phyloP scores from a whole-genome alignment of 257 asterid species.

The Nicotiana noctiflora region DNA sequence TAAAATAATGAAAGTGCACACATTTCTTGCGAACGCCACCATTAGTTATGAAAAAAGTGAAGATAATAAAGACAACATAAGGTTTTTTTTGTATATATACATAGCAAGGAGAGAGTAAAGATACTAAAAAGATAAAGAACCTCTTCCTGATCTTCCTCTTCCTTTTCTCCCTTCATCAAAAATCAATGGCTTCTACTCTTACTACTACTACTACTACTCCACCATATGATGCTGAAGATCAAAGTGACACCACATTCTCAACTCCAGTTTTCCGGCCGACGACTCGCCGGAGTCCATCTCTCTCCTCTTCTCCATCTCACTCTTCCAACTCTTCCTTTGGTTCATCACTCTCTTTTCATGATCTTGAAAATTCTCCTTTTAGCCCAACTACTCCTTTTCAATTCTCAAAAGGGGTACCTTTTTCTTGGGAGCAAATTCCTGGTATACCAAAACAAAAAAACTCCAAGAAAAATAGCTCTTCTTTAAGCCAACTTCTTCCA shows the following conservation, averaged over 20 bases:
- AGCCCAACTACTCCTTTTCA: conserved; percentile 32
- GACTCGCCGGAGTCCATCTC: conserved; percentile 27
- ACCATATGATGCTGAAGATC: conserved; percentile 18
- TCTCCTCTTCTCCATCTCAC: conserved; percentile 36
- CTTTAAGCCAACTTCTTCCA: conserved; percentile 44
- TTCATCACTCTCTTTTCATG: conserved; percentile 35
- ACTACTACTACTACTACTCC: conserved; percentile 21
- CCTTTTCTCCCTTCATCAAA: conserved; percentile 9
- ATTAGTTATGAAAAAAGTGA: not conserved
- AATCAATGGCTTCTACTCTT: conserved; percentile 28
- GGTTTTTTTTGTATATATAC: not conserved
- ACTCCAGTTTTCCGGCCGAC: conserved; percentile 32
- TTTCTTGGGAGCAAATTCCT: conserved; percentile 82
- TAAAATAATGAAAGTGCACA: not conserved
- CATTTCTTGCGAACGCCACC: not conserved
- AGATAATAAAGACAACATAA: not conserved
- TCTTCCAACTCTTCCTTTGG: conserved; percentile 40
- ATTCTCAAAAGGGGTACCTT: conserved; percentile 49
- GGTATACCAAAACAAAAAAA: conserved; percentile 63
- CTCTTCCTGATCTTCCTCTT: conserved; percentile 11
- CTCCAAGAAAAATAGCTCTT: conserved; percentile 19
- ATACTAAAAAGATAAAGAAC: not conserved
- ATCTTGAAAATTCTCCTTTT: conserved; percentile 26
- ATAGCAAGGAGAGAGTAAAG: not conserved
- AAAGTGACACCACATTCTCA: conserved; percentile 21